These are phyloP conservation scores for Nephelium lappaceum DNA, from an alignment of 345 rosid genomes.

Conservation along the genomic window DNA sequence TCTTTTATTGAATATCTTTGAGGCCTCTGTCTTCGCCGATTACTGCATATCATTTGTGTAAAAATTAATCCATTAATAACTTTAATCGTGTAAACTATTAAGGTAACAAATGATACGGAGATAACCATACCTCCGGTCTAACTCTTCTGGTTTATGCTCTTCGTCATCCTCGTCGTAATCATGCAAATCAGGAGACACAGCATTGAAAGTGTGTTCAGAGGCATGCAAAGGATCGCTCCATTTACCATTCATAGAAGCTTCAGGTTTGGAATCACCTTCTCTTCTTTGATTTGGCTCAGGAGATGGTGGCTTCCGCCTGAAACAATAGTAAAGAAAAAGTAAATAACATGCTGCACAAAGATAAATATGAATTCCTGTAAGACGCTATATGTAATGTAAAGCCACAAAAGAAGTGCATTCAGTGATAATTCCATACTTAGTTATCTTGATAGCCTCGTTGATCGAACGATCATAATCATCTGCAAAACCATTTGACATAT, in stretches of 20 bases:
- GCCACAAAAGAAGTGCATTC: background rate
- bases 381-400: background rate
- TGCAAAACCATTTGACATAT: constrained; percentile 45
- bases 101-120: constrained; percentile 5
- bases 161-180: constrained; percentile 75
- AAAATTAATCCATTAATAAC: constrained; percentile 16
- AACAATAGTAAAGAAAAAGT: constrained; percentile 22
- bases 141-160: constrained; percentile 45
- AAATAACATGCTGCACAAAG: background rate
- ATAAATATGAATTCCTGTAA: constrained; percentile 8
- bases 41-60: constrained; percentile 39
- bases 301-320: constrained; percentile 82
- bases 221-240: constrained; percentile 51
- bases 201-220: constrained; percentile 51
- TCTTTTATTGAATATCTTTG: constrained; percentile 85
- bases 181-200: constrained; percentile 57
- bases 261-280: constrained; percentile 62
- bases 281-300: constrained; percentile 73
- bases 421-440: constrained; percentile 58
- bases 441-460: constrained; percentile 95
- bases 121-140: constrained; percentile 72
- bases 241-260: constrained; percentile 74
- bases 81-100: background rate
- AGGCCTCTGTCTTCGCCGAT: constrained; percentile 85
- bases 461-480: constrained; percentile 99